A percentile compares a stretch with the other conserved stretches of the same genome.
phyloP scores from a whole-genome alignment of 176 grass and related monocot species.

The Bothriochloa decipiens region DNA sequence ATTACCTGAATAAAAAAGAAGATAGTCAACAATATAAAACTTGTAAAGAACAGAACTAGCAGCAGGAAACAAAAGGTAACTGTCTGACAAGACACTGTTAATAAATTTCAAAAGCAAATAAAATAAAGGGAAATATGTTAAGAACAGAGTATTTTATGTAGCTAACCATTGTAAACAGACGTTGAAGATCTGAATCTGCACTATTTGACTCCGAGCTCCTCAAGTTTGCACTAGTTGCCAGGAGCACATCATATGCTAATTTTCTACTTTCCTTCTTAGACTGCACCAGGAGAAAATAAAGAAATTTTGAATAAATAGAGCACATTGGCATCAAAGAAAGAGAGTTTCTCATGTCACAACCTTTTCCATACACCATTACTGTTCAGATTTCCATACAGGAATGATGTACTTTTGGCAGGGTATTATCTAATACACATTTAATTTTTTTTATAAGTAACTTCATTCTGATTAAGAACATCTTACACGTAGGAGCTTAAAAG shows the following conservation, averaged over 20 bases:
- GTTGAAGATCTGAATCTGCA: conserved; percentile 81
- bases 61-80: conserved; percentile 9
- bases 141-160: conserved; percentile 33
- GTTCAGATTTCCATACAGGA: not conserved
- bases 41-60: conserved; percentile 12
- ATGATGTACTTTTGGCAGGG: conserved; percentile 12
- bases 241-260: conserved; percentile 82
- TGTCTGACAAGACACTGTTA: conserved; percentile 1
- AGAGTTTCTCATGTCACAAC: conserved; percentile 2
- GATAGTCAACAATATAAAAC: conserved; percentile 35
- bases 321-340: conserved; percentile 12
- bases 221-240: conserved; percentile 69
- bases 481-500: too few species aligned
- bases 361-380: conserved; percentile 8
- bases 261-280: conserved; percentile 92
- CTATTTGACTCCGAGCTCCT: conserved; percentile 62
- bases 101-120: conserved; percentile 16
- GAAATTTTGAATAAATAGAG: conserved; percentile 22
- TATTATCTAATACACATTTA: conserved; percentile 15
- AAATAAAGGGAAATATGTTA: conserved; percentile 11
- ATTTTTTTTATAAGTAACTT: too few species aligned
- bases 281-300: conserved; percentile 47
- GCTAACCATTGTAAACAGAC: conserved; percentile 88
- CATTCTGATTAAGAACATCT: too few species aligned
- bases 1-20: conserved; percentile 73